Evolutionary conservation across 1,284 basidiomycete species (phyloP), one percentile per base, ranked within the genome.

Genomic region (Puccinia triticina): DNA sequence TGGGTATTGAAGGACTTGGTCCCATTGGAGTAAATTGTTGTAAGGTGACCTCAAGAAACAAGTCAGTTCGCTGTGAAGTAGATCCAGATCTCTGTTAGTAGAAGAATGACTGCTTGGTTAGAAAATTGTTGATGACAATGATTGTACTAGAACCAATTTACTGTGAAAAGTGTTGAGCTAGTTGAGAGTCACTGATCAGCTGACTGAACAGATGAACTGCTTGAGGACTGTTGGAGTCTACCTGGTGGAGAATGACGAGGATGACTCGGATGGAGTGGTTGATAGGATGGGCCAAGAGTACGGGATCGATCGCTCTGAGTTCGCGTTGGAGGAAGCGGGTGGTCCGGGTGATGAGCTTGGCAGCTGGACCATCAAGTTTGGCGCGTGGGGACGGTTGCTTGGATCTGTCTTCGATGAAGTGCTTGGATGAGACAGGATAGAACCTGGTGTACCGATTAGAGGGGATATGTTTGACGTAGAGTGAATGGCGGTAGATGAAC

Each of bases 131-230:
- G 46, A 53, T 23, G 34, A 43, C 26, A 50, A 34, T 46, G 37
- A 46, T 46, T 34, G 26, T 46, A 32, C 18, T 46, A 23, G 32
- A 26, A 26, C 10, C 11, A n/a, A 26, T 64, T 77, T 48, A 77
- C 76, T 77, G 76, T 46, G 76, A 59, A 50, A 77, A 77, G 48
- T 77, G 76, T 50, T 77, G 59, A 50, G 76, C 76, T 46, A 67
- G 57, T 23, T 26, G n/a, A 32, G 61, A 40, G 43, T 53, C 43
- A 29, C 59, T 29, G 29, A 77, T 66, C 46, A 77, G 61, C 61
- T 77, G 57, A 61, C 76, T 67, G 46, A 77, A 77, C 59, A 77
- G 59, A 23, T 43, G 76, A 53, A 77, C 66, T 0, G 76, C 76
- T 34, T 48, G 21, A 26, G 48, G 23, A 67, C 76, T 77, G n/a